Evolutionary conservation across 805 yeast species (phyloP), one percentile per base, ranked within the genome.

Genomic region (Metahyphopichia silvanorum): DNA sequence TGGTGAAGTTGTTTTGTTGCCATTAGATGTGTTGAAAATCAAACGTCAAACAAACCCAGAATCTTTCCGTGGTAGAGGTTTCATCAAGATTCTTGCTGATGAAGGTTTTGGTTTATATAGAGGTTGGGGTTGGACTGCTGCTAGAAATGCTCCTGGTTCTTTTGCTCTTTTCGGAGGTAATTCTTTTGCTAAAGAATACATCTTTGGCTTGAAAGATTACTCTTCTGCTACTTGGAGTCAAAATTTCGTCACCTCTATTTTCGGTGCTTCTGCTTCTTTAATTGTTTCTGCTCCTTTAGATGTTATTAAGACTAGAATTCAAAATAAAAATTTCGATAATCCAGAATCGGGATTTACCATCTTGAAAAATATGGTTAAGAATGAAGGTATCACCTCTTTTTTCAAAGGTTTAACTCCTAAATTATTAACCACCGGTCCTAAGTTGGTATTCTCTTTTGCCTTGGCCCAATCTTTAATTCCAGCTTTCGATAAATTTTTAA

Each of bases 71-170:
- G 99, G 99, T 49, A 85, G 98, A 71, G 98, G 98, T 8, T 89
- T 93, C 67, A 40, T 89, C 46, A 83, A 76, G 63, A 86, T 93
- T 53, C 57, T 93, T 39, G 55, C 71, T 35, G 98, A 93, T 57
- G 98, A 93, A 67, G 98, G 98, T 13, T 74, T 87, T 38, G 87
- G 93, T 16, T 72, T 93, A 48, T 93, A 93, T 70, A 76, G 96
- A 59, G 99, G 99, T 46, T 89, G 97, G 95, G 98, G 97, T 38
- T 93, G 99, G 99, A 93, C 99, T 39, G 95, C 95, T 48, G 99
- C 99, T 27, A 83, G 99, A 77, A 93, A 93, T 60, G 97, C 98
- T 2, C 99, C 99, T 23, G 99, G 99, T 39, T 87, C 96, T 2
- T 93, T 93, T 56, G 96, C 98, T 12, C 71, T 93, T 37, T 93